Base-by-base conservation (phyloP, 371 early-diverging fungal genomes). In the Rhizomucor pusillus region DNA sequence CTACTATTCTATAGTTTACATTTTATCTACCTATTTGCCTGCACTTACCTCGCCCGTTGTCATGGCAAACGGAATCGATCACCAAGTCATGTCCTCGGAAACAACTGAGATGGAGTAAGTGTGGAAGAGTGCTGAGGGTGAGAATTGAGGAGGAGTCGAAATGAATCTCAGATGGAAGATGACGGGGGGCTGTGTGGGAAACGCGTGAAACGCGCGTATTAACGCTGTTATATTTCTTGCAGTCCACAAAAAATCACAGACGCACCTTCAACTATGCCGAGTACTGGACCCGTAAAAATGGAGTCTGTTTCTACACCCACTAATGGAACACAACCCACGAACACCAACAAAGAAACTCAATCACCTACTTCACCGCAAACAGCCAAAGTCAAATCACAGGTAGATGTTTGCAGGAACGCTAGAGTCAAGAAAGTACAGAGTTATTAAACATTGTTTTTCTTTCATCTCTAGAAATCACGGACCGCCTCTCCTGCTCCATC, bases 401-500 rank as follows among this genome's bases (percentile, higher is more conserved):
- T 45, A 45, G 45, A 20, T 18, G 12, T 14, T 19, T 45, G 45
- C 45, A 25, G 18, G 19, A 12, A 45, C 45, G 2, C 1, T 43
- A 43, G 6, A 43, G 0, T 43, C n/a, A n/a, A n/a, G n/a, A n/a
- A n/a, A n/a, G n/a, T n/a, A n/a, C n/a, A n/a, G n/a, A n/a, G n/a
- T 29, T 3, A 29, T 29, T 29, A 29, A 29, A 29, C 29, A n/a
- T n/a, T n/a, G n/a, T n/a, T 29, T 7, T 7, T 29, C 7, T 29
- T 29, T 29, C 5, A 29, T 5, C 7, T 29, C 29, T 25, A 47
- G 40, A 20, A 47, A 23, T 29, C 57, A 19, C 37, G 50, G 35
- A 59, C 52, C 2, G 47, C 59, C 3, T 59, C 59, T 3, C 59
- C 59, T 34, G 25, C 73, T 43, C 68, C 72, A 36, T 65, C 68